Evolutionary conservation across 805 yeast genomes (phyloP), one percentile per base, ranked within the genome.

Genomic region (Kluyveromyces nonfermentans): DNA sequence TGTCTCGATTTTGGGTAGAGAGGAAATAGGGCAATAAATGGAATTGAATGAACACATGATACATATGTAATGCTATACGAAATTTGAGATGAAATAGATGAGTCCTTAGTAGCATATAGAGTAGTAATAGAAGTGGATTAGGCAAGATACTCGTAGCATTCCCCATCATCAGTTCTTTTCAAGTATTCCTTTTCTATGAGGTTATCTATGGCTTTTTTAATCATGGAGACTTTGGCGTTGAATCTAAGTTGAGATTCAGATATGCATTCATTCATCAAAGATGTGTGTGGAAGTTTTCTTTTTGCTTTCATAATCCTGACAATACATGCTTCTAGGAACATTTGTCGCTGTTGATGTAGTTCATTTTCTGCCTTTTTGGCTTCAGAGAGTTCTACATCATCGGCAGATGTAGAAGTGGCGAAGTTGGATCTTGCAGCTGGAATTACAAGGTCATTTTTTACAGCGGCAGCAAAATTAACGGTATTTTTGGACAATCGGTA

Each of bases 301-400:
- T 96, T 75, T 1, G 96, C 89, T 69, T 90, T 90, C 97, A 90
- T 93, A 58, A 90, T 85, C 56, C 98, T 76, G 33, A 90, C 97
- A 65, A 93, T 87, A 57, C 95, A 85, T 2, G 97, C 96, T 58
- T 87, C 85, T 54, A 93, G 71, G 66, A 81, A 82, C 58, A 84
- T 79, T 65, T 82, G 83, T 59, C 96, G 77, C 48, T 88, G 88
- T 56, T 87, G 93, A 55, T 82, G 87, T 40, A 90, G 78, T 57
- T 88, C 95, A 61, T 78, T 80, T 51, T 77, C 82, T 2, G 88
- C 75, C 46, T 82, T 87, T 31, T 79, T 86, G 15, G 46, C 51
- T 44, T 60, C 66, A 0, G 56, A 47, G 30, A 74, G 70, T 52
- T 86, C 96, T 49, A 74, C 82, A 52, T 73, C 76, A 41, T 75